Base-by-base conservation (phyloP, 495 filamentous ascomycete species). In the Darksidea phi region DNA sequence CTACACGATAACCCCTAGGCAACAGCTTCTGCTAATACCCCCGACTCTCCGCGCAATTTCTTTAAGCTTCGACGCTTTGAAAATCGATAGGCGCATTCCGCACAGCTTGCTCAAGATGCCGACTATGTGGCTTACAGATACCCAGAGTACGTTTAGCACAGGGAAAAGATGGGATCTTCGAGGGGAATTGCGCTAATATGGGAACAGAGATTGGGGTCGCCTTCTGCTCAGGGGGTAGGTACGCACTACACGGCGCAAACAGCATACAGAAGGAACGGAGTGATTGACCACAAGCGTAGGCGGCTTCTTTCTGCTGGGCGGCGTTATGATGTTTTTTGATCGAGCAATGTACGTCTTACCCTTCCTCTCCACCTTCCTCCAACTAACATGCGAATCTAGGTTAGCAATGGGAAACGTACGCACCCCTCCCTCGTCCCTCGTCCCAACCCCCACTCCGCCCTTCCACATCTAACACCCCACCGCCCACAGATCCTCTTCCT, bases 261-360 rank as follows among this genome's bases (percentile, higher is more conserved):
- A 12, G 18, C 25, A 13, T 36, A 11, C 36, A 48, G 28, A 53
- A 54, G 32, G 2, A 57, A 25, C 21, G 41, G 12, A 15, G 11
- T 18, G 24, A 26, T 54, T 51, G 42, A 58, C 45, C 1, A 37
- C 49, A 50, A 38, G 59, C 48, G 32, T 51, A 74, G 93, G 93
- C 66, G 89, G 86, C 53, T 84, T 96, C 78, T 98, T 98, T 81
- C 82, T 98, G 47, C 78, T 96, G 70, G 89, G 90, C 59, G 94
- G 94, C 51, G 88, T 97, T 4, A 74, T 97, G 63, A 84, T 98
- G 77, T 97, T 98, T 78, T 98, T 97, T 74, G 94, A 98, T 75
- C 85, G 95, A 58, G 90, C 94, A 66, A 88, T 97, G 91, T 88
- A 80, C 38, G 82, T 73, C 37, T 62, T 54, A 26, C 63, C 32